Percentiles rank a stretch among this genome's conserved stretches.
These are phyloP conservation scores for Cyphellophora europaea DNA, from an alignment of 2,329 filamentous ascomycete genomes.

Conservation along the genomic window DNA sequence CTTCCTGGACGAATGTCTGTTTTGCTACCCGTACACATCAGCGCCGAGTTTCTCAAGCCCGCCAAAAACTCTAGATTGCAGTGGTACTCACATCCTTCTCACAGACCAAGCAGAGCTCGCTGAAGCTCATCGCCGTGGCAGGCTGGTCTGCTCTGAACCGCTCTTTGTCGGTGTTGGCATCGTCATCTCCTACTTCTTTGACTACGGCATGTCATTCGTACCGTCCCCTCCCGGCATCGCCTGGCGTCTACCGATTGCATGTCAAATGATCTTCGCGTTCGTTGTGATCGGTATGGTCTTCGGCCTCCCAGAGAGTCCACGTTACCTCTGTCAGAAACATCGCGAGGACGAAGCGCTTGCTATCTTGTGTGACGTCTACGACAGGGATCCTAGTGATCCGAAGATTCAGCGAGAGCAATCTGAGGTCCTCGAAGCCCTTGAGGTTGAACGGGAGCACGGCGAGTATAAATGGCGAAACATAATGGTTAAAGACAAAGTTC, in stretches of 20 bases:
- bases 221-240: constrained; percentile 17
- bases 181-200: constrained; percentile 29
- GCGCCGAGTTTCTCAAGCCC: not conserved
- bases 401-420: constrained; percentile 21
- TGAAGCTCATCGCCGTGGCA: constrained; percentile 26
- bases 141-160: constrained; percentile 33
- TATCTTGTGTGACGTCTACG: constrained; percentile 27
- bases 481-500: constrained; percentile 32
- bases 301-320: constrained; percentile 36
- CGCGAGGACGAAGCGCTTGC: constrained; percentile 22
- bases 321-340: constrained; percentile 21
- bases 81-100: too few species aligned
- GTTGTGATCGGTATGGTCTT: constrained; percentile 23
- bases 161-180: constrained; percentile 30
- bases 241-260: constrained; percentile 24
- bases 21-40: too few species aligned
- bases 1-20: constrained; percentile 1
- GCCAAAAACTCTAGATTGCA: too few species aligned
- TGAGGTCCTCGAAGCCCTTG: constrained; percentile 16
- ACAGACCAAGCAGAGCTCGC: constrained; percentile 27
- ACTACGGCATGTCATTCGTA: constrained; percentile 32
- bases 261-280: constrained; percentile 24
- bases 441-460: constrained; percentile 29
- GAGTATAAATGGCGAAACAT: constrained; percentile 25
- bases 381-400: constrained; percentile 21